Evolutionary conservation across 1,284 basidiomycete genomes (phyloP).

Genomic region (Rhodotorula mucilaginosa): DNA sequence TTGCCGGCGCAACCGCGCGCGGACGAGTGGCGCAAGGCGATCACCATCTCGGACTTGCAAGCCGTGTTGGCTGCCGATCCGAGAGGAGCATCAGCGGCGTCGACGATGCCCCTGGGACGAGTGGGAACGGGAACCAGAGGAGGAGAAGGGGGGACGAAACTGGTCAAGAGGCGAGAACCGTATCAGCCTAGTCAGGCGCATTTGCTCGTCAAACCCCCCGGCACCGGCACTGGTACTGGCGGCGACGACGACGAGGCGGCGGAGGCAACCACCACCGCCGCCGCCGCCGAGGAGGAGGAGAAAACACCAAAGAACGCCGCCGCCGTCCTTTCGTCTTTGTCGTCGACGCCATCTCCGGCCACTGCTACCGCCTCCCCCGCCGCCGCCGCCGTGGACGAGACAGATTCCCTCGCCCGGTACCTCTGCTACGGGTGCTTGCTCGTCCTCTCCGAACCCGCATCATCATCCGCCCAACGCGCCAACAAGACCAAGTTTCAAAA

Average conservation of each 20-base stretch:
- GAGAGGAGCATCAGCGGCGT: too few species aligned
- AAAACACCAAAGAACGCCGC: background rate
- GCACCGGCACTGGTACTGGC: background rate
- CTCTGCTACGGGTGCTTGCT: constrained; percentile 37
- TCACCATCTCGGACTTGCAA: constrained; percentile 31
- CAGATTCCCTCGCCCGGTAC: constrained; percentile 9
- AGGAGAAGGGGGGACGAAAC: background rate
- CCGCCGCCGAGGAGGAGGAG: background rate
- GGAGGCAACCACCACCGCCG: too few species aligned
- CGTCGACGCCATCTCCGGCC: too few species aligned
- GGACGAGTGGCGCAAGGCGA: constrained; percentile 27
- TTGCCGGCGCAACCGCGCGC: constrained; percentile 25
- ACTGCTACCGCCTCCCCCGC: too few species aligned
- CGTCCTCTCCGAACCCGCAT: constrained; percentile 14
- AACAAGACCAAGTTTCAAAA: background rate
- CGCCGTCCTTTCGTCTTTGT: too few species aligned
- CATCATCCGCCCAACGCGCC: too few species aligned
- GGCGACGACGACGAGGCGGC: background rate
- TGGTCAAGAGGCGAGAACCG: constrained; percentile 7
- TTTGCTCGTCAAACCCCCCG: background rate
- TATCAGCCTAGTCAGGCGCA: constrained; percentile 24
- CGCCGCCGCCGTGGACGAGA: background rate
- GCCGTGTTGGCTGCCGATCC: background rate
- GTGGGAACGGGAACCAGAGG: too few species aligned
- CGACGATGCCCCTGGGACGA: background rate